phyloP scores from a whole-genome alignment of 2,329 filamentous ascomycete genomes.

The Verticillium alfalfae region DNA sequence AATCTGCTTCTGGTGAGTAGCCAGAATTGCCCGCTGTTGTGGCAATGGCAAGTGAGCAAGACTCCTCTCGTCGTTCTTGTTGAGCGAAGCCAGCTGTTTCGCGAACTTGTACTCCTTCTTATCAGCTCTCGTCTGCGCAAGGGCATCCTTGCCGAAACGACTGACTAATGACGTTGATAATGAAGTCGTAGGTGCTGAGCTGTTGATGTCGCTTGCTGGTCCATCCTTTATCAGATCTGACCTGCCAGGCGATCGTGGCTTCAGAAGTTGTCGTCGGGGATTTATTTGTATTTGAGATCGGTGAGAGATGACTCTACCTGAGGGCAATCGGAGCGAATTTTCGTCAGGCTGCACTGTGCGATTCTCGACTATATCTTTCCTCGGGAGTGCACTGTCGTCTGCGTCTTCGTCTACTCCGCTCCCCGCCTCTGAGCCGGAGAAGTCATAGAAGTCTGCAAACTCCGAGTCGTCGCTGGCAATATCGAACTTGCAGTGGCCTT shows the following conservation, averaged over 20 bases:
- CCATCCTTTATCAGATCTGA: background rate
- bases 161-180: background rate
- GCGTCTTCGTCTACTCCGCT: background rate
- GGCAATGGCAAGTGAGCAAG: constrained; percentile 20
- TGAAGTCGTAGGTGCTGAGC: background rate
- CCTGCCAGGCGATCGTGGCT: background rate
- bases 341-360: constrained; percentile 13
- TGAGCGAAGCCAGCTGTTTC: constrained; percentile 19
- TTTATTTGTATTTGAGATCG: constrained; percentile 10
- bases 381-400: background rate
- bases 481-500: constrained; percentile 41
- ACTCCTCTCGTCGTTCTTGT: constrained; percentile 17
- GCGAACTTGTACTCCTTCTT: constrained; percentile 8
- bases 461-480: constrained; percentile 26
- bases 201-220: background rate
- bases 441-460: constrained; percentile 34
- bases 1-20: constrained; percentile 19
- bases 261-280: background rate
- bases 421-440: constrained; percentile 7
- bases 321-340: constrained; percentile 24
- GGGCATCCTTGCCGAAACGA: background rate
- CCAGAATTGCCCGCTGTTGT: constrained; percentile 19
- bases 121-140: constrained; percentile 7
- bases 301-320: constrained; percentile 26
- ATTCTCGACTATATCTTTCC: background rate